phyloP scores from a whole-genome alignment of 2,329 filamentous ascomycete genomes.

The Grosmannia huntii region DNA sequence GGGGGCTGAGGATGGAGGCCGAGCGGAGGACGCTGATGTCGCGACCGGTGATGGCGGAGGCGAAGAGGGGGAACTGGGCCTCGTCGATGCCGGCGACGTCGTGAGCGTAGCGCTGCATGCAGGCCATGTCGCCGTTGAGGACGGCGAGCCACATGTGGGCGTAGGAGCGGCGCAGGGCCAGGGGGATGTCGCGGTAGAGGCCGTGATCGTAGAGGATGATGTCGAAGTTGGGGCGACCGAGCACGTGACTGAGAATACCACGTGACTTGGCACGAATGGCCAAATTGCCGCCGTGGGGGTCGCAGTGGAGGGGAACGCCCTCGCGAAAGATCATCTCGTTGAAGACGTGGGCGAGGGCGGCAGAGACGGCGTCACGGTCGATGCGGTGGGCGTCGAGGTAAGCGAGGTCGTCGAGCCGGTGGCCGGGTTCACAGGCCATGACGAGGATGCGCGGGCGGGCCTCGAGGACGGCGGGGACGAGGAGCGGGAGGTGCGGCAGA shows the following conservation, averaged over 20 bases:
- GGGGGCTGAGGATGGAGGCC: conserved; percentile 34
- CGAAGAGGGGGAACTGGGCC: conserved; percentile 87
- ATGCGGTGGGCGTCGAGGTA: conserved; percentile 80
- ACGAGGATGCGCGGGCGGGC: conserved; percentile 80
- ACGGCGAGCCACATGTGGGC: conserved; percentile 97
- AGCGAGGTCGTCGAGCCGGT: conserved; percentile 74
- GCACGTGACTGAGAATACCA: background rate
- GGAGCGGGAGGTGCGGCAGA: conserved; percentile 61
- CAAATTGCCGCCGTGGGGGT: conserved; percentile 93
- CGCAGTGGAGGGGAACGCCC: conserved; percentile 82
- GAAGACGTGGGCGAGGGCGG: conserved; percentile 80
- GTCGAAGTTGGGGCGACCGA: conserved; percentile 59
- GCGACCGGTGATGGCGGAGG: conserved; percentile 87
- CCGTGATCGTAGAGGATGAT: conserved; percentile 95
- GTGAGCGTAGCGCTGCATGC: conserved; percentile 79
- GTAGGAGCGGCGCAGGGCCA: conserved; percentile 67
- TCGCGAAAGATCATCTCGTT: conserved; percentile 99
- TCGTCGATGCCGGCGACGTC: conserved; percentile 84
- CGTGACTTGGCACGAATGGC: conserved; percentile 46
- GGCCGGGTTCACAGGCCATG: conserved; percentile 85
- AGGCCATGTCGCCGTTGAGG: conserved; percentile 71
- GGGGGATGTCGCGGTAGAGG: conserved; percentile 83
- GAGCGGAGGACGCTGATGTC: conserved; percentile 69
- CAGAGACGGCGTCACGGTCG: conserved; percentile 89
- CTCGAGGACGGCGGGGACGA: conserved; percentile 86